Base-by-base conservation (phyloP, 2,329 filamentous ascomycete genomes). In the Paracamarosporium sp. region DNA sequence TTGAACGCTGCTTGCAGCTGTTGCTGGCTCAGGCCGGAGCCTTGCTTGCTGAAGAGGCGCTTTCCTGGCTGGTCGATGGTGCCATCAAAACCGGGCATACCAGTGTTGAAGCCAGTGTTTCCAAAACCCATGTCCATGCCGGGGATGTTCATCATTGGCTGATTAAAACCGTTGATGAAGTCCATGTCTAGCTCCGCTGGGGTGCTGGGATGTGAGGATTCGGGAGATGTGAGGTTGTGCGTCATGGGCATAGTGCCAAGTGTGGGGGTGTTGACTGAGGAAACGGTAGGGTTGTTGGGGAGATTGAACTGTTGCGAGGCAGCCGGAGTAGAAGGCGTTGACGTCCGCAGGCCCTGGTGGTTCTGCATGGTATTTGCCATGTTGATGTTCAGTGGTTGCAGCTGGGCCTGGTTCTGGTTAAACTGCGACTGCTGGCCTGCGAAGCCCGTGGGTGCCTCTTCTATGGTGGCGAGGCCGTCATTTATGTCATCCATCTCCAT, bases 401-500 rank as follows among this genome's bases (percentile, higher is more conserved):
- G 79, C 62, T 82, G 77, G 67, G 82, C 82, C 59, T 85, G 81
- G 59, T 71, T 74, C 58, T 85, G 82, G 53, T 82, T 83, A 64
- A 85, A 87, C 54, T 84, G 83, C 55, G 82, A 80, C 53, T 80
- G 79, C 47, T 77, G 75, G 30, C 76, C 69, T 11, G 76, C 72
- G 43, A 91, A 91, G 62, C 90, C 81, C 66, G 90, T 88, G 43
- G 88, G 85, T 20, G 87, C 86, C 69, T 90, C 87, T 66, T 91
- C 90, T 69, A 91, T 87, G 33, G 87, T 85, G 60, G 69, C 81
- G 65, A 71, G 70, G 28, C 13, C 65, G 71, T 66, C 81, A 47
- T 91, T 83, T 7, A 88, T 85, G 67, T 97, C 93, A 71, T 98
- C 94, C 89, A 98, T 91, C 71, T 98, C 94, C 94, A 98, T 97